Evolutionary conservation across 2,329 filamentous ascomycete species (phyloP).

Genomic region (Aspergillus vadensis): DNA sequence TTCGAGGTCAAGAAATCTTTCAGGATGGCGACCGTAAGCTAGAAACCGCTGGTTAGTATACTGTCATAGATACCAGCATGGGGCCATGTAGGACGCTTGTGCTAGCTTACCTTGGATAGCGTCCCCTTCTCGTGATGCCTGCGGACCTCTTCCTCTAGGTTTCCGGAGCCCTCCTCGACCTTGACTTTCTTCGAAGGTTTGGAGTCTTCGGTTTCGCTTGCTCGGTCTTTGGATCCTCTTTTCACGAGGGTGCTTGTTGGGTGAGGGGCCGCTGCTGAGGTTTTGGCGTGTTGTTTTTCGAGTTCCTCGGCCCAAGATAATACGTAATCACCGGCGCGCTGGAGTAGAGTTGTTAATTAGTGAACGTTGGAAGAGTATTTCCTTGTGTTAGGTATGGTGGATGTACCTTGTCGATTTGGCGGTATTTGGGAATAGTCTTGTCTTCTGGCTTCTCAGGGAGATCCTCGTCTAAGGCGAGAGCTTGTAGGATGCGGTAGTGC

Average conservation of each 20-base stretch:
- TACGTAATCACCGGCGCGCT: slow-evolving; percentile 75
- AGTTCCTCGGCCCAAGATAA: slow-evolving; percentile 74
- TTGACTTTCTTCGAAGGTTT: slow-evolving; percentile 52
- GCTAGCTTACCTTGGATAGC: slow-evolving; percentile 41
- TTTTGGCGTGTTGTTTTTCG: slow-evolving; percentile 57
- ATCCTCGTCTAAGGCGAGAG: slow-evolving; percentile 88
- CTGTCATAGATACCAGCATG: background rate
- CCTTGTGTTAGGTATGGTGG: background rate
- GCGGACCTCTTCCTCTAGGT: slow-evolving; percentile 43
- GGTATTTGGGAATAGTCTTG: slow-evolving; percentile 79
- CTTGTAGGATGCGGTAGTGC: slow-evolving; percentile 94
- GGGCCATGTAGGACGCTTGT: no score
- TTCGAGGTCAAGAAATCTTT: slow-evolving; percentile 51
- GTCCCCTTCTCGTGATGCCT: slow-evolving; percentile 45
- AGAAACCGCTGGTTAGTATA: slow-evolving; percentile 10
- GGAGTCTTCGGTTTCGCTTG: slow-evolving; percentile 26
- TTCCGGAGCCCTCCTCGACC: slow-evolving; percentile 31
- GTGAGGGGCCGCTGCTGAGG: slow-evolving; percentile 37
- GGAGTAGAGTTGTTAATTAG: slow-evolving; percentile 3
- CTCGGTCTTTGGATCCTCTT: slow-evolving; percentile 38
- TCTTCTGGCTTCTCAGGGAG: slow-evolving; percentile 74
- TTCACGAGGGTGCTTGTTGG: slow-evolving; percentile 53
- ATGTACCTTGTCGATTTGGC: slow-evolving; percentile 75
- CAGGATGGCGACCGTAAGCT: slow-evolving; percentile 51
- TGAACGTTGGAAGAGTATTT: background rate